These are phyloP conservation scores for Kuraishia hungarica DNA, from an alignment of 805 yeast genomes.

Conservation along the genomic window DNA sequence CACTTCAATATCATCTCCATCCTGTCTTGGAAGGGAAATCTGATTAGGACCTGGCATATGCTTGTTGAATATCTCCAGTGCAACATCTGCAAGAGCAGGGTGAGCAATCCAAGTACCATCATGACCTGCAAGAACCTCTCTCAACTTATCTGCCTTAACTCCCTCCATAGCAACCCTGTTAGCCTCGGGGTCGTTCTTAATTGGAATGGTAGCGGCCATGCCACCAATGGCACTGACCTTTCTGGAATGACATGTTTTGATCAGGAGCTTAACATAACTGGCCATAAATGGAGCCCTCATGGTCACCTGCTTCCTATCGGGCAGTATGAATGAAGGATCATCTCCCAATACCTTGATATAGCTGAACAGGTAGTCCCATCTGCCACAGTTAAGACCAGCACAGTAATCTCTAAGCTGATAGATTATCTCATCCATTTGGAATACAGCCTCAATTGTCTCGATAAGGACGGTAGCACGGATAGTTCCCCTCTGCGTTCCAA, in stretches of 20 bases:
- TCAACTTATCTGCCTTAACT: conserved; percentile 64
- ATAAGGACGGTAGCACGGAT: conserved; percentile 65
- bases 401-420: conserved; percentile 66
- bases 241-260: conserved; percentile 62
- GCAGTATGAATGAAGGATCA: conserved; percentile 53
- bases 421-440: conserved; percentile 74
- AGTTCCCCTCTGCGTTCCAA: conserved; percentile 58
- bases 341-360: conserved; percentile 58
- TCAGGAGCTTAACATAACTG: conserved; percentile 54
- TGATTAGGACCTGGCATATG: conserved; percentile 80
- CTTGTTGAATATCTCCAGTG: conserved; percentile 64
- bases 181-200: conserved; percentile 57
- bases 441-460: conserved; percentile 66
- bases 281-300: conserved; percentile 66
- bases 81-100: conserved; percentile 74
- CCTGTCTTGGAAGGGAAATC: conserved; percentile 23
- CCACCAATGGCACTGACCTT: conserved; percentile 86
- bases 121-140: conserved; percentile 74
- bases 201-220: conserved; percentile 84
- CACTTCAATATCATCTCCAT: conserved; percentile 15
- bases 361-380: conserved; percentile 73
- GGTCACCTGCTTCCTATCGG: conserved; percentile 63
- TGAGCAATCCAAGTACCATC: conserved; percentile 91
- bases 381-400: conserved; percentile 67
- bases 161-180: conserved; percentile 63